phyloP scores from a whole-genome alignment of 768 basidiomycete genomes.

The Leccinellum albellum region DNA sequence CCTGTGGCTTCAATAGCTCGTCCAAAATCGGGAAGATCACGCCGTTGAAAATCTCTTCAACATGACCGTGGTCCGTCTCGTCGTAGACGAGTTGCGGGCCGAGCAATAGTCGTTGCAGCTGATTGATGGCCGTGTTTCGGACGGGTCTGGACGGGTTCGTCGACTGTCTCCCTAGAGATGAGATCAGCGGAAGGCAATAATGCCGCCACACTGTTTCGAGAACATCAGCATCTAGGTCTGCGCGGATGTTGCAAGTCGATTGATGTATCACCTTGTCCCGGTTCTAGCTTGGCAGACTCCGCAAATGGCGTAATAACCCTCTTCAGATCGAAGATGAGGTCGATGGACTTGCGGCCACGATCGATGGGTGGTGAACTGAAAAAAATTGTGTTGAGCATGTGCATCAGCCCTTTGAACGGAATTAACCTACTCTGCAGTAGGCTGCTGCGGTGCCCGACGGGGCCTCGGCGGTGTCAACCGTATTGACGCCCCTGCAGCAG shows the following conservation, averaged over 20 bases:
- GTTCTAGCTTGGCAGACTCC: constrained; percentile 41
- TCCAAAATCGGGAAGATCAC: constrained; percentile 91
- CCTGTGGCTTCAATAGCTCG: constrained; percentile 82
- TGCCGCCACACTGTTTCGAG: constrained; percentile 67
- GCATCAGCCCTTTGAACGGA: neutral
- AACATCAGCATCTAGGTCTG: constrained; percentile 3
- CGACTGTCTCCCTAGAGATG: constrained; percentile 74
- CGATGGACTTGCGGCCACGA: constrained; percentile 79
- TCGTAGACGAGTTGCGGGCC: constrained; percentile 67
- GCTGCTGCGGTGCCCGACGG: constrained; percentile 47
- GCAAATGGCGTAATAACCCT: constrained; percentile 59
- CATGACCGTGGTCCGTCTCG: constrained; percentile 54
- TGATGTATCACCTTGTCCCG: constrained; percentile 26
- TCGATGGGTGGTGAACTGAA: constrained; percentile 71
- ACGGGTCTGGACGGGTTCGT: constrained; percentile 81
- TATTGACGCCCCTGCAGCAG: constrained; percentile 60
- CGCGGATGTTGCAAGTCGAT: neutral
- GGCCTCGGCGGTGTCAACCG: constrained; percentile 55
- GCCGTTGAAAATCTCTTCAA: constrained; percentile 83
- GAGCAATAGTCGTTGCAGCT: constrained; percentile 81
- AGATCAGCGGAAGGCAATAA: constrained; percentile 70
- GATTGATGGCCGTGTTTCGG: constrained; percentile 72
- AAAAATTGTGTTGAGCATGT: neutral
- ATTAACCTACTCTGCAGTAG: constrained; percentile 46
- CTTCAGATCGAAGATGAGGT: constrained; percentile 72